A percentile compares a stretch with the other conserved stretches of the same genome.
Evolutionary conservation across 2,329 filamentous ascomycete species (phyloP).

Genomic region (Pyricularia grisea): DNA sequence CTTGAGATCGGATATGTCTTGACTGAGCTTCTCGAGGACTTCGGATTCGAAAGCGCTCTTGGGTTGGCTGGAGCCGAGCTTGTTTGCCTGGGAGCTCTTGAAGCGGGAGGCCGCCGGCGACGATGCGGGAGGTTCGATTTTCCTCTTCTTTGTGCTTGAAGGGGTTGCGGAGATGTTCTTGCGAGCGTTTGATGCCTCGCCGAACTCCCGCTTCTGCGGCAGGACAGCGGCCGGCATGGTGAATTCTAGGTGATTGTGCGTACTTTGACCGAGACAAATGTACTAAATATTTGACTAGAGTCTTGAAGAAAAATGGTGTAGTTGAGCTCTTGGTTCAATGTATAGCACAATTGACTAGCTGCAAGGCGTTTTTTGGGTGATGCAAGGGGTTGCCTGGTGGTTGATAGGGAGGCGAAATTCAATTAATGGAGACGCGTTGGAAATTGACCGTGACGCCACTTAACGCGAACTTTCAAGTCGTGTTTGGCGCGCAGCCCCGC

Average conservation of each 20-base stretch:
- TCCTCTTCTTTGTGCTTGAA: constrained; percentile 66
- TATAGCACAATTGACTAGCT: background rate
- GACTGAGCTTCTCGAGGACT: constrained; percentile 89
- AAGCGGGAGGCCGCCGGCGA: constrained; percentile 44
- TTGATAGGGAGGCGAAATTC: constrained; percentile 1
- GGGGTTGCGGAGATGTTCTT: constrained; percentile 51
- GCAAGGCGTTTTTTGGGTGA: background rate
- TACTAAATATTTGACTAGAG: background rate
- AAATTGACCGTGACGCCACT: background rate
- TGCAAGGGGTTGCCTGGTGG: background rate
- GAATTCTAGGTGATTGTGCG: background rate
- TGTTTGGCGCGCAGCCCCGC: background rate
- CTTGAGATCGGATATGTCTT: constrained; percentile 81
- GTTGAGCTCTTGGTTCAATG: background rate
- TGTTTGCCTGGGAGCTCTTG: constrained; percentile 54
- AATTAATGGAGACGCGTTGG: background rate
- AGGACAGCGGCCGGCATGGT: constrained; percentile 41
- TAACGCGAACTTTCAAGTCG: background rate
- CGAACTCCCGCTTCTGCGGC: constrained; percentile 65
- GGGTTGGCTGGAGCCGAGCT: constrained; percentile 62
- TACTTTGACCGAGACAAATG: background rate
- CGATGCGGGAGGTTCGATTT: constrained; percentile 56
- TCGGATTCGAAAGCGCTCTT: constrained; percentile 93
- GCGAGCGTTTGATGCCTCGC: constrained; percentile 55
- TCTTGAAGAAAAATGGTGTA: background rate